A percentile compares a stretch with the other conserved stretches of the same genome.
Evolutionary conservation across 2,329 filamentous ascomycete species (phyloP).

Genomic region (Sporothrix pseudoabietina): DNA sequence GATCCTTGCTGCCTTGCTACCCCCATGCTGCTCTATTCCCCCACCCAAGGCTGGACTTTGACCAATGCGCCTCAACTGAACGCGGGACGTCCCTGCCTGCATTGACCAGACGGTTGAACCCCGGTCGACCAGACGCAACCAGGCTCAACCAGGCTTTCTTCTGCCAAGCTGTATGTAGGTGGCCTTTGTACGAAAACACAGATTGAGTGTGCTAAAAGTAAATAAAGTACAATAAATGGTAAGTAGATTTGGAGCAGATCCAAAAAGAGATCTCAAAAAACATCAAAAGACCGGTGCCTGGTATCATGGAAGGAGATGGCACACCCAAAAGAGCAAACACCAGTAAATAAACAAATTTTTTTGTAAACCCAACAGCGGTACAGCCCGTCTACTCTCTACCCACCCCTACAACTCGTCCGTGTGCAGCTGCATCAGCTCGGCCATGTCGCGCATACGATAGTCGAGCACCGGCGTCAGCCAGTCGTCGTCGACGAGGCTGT

Average conservation of each 20-base stretch:
- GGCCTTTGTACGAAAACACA: neutral
- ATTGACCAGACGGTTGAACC: neutral
- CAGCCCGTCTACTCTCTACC: too few relatives aligned
- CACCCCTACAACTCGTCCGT: conserved; percentile 7
- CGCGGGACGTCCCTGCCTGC: conserved; percentile 22
- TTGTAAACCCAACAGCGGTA: neutral
- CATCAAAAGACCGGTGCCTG: conserved; percentile 15
- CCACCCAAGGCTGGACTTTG: neutral
- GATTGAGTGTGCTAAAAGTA: neutral
- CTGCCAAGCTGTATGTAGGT: neutral
- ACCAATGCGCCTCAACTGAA: neutral
- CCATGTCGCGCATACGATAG: conserved; percentile 64
- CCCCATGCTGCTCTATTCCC: neutral
- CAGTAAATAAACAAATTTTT: neutral
- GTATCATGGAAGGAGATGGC: conserved; percentile 28
- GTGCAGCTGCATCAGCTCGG: conserved; percentile 45
- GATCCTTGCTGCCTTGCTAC: neutral
- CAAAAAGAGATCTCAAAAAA: neutral
- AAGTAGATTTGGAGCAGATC: neutral
- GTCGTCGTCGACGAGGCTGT: conserved; percentile 63
- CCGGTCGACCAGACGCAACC: neutral
- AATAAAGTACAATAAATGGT: neutral
- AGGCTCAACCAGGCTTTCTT: neutral
- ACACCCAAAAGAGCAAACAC: conserved; percentile 8
- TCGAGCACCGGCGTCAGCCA: conserved; percentile 65